phyloP scores from a whole-genome alignment of 2,329 filamentous ascomycete species.

The Fusarium sp. region DNA sequence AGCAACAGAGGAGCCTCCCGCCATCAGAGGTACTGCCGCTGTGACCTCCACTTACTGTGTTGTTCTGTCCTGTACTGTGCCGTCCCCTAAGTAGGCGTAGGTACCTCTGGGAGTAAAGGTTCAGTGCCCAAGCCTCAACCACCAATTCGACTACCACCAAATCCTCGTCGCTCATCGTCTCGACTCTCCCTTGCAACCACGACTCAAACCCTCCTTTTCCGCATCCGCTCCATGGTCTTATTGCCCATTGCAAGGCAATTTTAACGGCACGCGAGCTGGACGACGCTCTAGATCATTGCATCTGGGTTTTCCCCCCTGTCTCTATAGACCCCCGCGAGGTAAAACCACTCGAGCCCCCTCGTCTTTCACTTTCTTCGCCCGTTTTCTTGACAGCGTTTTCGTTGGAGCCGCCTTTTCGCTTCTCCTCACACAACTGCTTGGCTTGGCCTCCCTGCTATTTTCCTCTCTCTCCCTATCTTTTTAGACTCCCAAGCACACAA shows the following conservation, averaged over 20 bases:
- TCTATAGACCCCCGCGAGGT: constrained; percentile 41
- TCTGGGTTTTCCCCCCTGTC: constrained; percentile 30
- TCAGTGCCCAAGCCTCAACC: constrained; percentile 49
- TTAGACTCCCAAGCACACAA: constrained; percentile 1
- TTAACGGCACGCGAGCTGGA: constrained; percentile 50
- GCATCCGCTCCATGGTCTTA: constrained; percentile 47
- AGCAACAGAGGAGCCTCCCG: constrained; percentile 44
- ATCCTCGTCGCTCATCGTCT: constrained; percentile 42
- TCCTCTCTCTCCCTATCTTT: not conserved
- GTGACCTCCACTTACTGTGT: not conserved
- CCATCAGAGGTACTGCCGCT: not conserved
- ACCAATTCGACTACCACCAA: constrained; percentile 44
- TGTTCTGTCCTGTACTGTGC: not conserved
- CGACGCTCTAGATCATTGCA: constrained; percentile 42
- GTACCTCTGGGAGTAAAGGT: constrained; percentile 41
- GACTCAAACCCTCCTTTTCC: constrained; percentile 37
- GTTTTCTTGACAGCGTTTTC: constrained; percentile 31
- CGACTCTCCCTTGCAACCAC: constrained; percentile 42
- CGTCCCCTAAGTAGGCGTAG: not conserved
- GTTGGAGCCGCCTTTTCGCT: constrained; percentile 29
- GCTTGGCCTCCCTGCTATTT: constrained; percentile 8
- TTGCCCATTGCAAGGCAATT: constrained; percentile 53
- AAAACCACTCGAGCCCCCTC: constrained; percentile 40
- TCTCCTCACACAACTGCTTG: constrained; percentile 34
- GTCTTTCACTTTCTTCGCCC: constrained; percentile 32